Evolutionary conservation across 2,329 filamentous ascomycete species (phyloP), one percentile per base, ranked within the genome.

Genomic region (Penicillium capsulatum): DNA sequence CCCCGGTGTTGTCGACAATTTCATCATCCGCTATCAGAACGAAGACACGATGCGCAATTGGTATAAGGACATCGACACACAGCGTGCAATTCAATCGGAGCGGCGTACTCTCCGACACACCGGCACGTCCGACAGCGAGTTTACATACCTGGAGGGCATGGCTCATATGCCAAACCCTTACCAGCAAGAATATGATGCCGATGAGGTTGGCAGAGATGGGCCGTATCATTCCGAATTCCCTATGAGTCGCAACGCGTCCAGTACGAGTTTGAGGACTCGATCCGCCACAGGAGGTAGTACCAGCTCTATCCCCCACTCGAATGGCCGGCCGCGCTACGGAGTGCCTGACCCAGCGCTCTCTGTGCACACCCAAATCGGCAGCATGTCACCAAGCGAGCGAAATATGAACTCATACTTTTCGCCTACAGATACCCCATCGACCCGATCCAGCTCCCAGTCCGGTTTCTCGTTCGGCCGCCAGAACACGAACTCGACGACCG

Each of bases 11-110:
- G 90, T 96, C 20, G 91, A 98, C 61, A 95, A 94, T 59, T 97
- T 98, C 64, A 83, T 91, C 55, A 94, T 98, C 60, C 86, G 87
- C 52, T 97, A 96, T 64, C 77, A 80, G 35, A 92, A 91, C 45
- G 92, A 98, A 63, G 89, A 95, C 52, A 81, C 76, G 10, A 89
- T 97, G 82, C 90, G 84, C 66, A 95, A 91, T 61, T 98, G 92
- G 92, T 83, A 85, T 17, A 73, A 73, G 7, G 81, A 86, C 28
- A 80, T 96, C 17, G 86, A 94, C 50, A 74, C 70, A 2, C 90
- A 95, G 65, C 77, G 88, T 44, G 65, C 71, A 31, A 65, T 71
- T 53, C 68, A 80, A 81, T 72, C 68, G 74, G 60, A 69, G 59
- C 60, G 70, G 61, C 61, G 67, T 43, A 63, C 45, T 74, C 79